Base-by-base conservation (phyloP, 1,284 basidiomycete species). In the Malassezia equina region DNA sequence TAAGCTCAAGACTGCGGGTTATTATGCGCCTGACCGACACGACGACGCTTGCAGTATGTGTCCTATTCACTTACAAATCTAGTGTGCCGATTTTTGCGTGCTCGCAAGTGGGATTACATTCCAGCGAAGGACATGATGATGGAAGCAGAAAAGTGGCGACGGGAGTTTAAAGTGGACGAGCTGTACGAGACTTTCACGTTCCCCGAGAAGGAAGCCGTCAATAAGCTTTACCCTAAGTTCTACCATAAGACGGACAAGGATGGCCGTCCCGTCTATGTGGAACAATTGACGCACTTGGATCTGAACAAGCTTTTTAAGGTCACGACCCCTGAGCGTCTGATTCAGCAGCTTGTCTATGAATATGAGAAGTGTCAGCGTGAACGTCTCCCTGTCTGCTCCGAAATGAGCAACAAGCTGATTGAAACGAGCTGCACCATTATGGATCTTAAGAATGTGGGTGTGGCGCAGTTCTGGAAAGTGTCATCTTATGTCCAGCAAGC, bases 371-470 rank as follows among this genome's bases (percentile, higher is more conserved):
- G 86, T 79, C 78, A 89, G 63, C 64, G 67, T 40, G 72, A 75
- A 51, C 60, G 69, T 40, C 81, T 95, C 31, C 88, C 90, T 33
- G 88, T 89, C 4, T 91, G 88, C 78, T 80, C 85, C 49, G 77
- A 77, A 33, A 79, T 81, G 7, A 76, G 79, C 50, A 89, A 89
- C 2, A 84, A 91, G 76, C 84, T 88, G 55, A 85, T 98, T 75
- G 91, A 96, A 78, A 96, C 91, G n/a, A 88, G 84, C 55, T 96
- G 91, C 82, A 96, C 93, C 56, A 93, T 98, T 79, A 83, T 98
- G 77, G 93, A 98, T 76, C 82, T 98, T 59, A 77, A 84, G 57
- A 82, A 82, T 72, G 90, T 94, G 52, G 84, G 85, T 25, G 76
- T 96, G 63, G 78, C 81, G 59, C 84, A 83, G 72, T 98, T 95